Percentiles rank a stretch among this genome's conserved stretches.
Evolutionary conservation across 2,329 filamentous ascomycete genomes (phyloP).

Genomic region (Teratosphaeriaceae sp.): DNA sequence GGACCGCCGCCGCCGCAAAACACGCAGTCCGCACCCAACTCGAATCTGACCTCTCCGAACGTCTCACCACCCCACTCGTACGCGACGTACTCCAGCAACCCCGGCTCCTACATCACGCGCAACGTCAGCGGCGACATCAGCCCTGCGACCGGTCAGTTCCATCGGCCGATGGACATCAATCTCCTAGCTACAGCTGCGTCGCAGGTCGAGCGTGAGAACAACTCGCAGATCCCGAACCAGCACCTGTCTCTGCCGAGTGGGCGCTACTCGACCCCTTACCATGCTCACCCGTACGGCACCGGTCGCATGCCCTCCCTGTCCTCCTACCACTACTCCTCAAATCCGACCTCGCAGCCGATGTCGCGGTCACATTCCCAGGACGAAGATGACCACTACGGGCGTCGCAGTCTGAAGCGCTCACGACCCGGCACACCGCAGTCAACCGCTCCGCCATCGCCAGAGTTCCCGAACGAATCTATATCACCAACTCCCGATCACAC

Average conservation of each 20-base stretch:
- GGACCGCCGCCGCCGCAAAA: conserved; percentile 71
- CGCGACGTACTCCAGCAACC: conserved; percentile 53
- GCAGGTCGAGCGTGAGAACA: conserved; percentile 57
- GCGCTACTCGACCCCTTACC: conserved; percentile 30
- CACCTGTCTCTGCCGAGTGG: conserved; percentile 28
- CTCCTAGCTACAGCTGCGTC: conserved; percentile 63
- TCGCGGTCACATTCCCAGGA: conserved; percentile 79
- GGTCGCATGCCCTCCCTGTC: conserved; percentile 68
- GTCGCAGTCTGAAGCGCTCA: conserved; percentile 78
- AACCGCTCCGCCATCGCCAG: conserved; percentile 90
- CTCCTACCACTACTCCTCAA: conserved; percentile 58
- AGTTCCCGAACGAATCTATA: conserved; percentile 90
- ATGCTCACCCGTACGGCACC: conserved; percentile 46
- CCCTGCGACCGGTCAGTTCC: conserved; percentile 37
- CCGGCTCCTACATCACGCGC: conserved; percentile 51
- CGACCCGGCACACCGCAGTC: conserved; percentile 91
- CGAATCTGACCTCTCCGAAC: conserved; percentile 84
- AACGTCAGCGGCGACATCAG: conserved; percentile 44
- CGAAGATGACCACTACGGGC: conserved; percentile 71
- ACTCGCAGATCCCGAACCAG: conserved; percentile 36
- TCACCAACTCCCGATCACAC: conserved; percentile 97
- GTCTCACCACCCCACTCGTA: conserved; percentile 92
- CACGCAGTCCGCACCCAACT: conserved; percentile 81
- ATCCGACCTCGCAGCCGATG: conserved; percentile 64
- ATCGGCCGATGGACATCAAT: conserved; percentile 55